Base-by-base conservation (phyloP, 2,329 filamentous ascomycete genomes). In the Arthrobotrys megalospora region DNA sequence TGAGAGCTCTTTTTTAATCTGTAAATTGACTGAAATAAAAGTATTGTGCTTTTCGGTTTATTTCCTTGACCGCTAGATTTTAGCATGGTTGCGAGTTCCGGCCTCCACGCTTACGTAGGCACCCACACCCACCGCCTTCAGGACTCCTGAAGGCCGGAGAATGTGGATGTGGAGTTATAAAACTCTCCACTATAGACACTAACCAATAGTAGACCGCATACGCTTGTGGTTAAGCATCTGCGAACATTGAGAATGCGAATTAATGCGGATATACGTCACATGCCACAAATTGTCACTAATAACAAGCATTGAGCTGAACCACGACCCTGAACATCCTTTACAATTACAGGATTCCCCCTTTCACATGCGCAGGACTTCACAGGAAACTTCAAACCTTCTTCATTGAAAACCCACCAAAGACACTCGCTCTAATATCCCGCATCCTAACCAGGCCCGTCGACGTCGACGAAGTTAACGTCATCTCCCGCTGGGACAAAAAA, bases 361-460 rank as follows among this genome's bases (percentile, higher is more conserved):
- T 58, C 52, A 58, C 28, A 58, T 53, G 50, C 28, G 10, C 24
- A 12, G 28, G 14, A 19, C 14, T 10, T 24, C 12, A 45, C 24
- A 28, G 24, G n/a, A 21, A 24, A n/a, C n/a, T n/a, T n/a, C n/a
- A n/a, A 5, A 38, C 7, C n/a, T 36, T 24, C 24, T 34, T 53
- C 50, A n/a, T 24, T 32, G 43, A 62, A 28, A 34, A 21, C 14
- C 1, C 52, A 36, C 14, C 6, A 34, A 52, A 2, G 10, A 68
- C 65, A 11, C 24, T 47, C 38, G 16, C 32, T 55, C 45, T 24
- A 41, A 66, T 41, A 53, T 32, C 41, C 50, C 32, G n/a, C 43
- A 34, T 55, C 41, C 21, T 11, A 7, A 10, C 36, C 48, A 67
- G 64, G 48, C 64, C 64, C 47, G 64, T 34, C 64, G 6, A 48